Percentiles rank a stretch among this genome's conserved stretches.
phyloP scores from a whole-genome alignment of 768 basidiomycete genomes.

The Mycena chlorophos region DNA sequence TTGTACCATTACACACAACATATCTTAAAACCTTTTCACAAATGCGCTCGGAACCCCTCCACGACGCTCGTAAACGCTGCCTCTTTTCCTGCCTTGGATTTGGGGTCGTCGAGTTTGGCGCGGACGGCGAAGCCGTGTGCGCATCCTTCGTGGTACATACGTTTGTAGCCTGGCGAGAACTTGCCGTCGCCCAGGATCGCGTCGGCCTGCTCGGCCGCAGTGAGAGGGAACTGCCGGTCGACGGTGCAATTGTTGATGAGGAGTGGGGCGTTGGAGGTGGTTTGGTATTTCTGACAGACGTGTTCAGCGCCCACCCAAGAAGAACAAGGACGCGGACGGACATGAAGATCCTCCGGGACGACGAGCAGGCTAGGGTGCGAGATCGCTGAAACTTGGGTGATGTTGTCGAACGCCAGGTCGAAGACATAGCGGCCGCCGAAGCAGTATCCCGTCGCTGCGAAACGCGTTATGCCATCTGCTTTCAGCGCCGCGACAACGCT shows the following conservation, averaged over 20 bases:
- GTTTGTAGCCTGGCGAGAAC: not conserved
- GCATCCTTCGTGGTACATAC: not conserved
- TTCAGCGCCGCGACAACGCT: not conserved
- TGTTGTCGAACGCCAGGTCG: conserved; percentile 33
- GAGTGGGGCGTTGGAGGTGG: not conserved
- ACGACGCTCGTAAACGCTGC: not conserved
- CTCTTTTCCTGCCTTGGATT: not conserved
- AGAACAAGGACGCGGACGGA: not conserved
- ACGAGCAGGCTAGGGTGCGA: conserved; percentile 38
- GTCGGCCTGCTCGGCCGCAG: not conserved
- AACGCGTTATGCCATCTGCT: not conserved
- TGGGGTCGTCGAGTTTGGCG: not conserved
- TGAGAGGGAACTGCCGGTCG: not conserved
- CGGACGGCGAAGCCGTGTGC: not conserved
- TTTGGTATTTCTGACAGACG: not conserved
- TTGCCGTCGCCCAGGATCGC: not conserved
- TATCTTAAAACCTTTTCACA: not conserved
- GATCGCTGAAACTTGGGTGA: conserved; percentile 30
- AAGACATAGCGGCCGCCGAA: conserved; percentile 29
- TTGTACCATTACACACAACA: not conserved
- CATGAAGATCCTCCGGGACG: conserved; percentile 35
- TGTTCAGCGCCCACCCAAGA: not conserved
- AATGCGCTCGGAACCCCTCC: not conserved
- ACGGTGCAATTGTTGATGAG: not conserved
- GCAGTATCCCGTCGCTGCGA: conserved; percentile 4